phyloP scores from a whole-genome alignment of 352 stramenopile species.

The Plasmopara viticola region DNA sequence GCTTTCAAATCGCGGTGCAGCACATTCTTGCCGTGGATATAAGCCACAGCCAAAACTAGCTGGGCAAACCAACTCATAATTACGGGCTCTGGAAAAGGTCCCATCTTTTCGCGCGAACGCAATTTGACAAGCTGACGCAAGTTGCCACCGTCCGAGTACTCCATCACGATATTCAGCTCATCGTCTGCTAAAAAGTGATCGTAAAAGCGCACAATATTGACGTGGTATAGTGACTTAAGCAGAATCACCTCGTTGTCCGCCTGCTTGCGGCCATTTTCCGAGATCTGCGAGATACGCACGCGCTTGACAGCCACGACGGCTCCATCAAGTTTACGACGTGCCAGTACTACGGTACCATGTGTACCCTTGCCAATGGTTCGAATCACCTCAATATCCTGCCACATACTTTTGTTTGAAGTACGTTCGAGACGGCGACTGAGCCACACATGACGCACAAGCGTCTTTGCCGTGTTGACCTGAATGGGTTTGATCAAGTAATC shows the following conservation, averaged over 20 bases:
- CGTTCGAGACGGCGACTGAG: slow-evolving; percentile 64
- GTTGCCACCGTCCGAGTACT: slow-evolving; percentile 81
- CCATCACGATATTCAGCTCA: slow-evolving; percentile 88
- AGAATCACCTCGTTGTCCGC: slow-evolving; percentile 86
- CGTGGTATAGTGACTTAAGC: slow-evolving; percentile 85
- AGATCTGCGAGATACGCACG: slow-evolving; percentile 72
- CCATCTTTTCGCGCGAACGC: slow-evolving; percentile 69
- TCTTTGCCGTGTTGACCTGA: slow-evolving; percentile 87
- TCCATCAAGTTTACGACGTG: slow-evolving; percentile 65
- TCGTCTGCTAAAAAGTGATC: slow-evolving; percentile 83
- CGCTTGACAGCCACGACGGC: slow-evolving; percentile 82
- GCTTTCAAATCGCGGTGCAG: slow-evolving; percentile 85
- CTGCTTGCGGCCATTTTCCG: slow-evolving; percentile 78
- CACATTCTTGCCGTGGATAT: slow-evolving; percentile 88
- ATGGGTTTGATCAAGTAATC: slow-evolving; percentile 90
- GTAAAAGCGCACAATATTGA: slow-evolving; percentile 88
- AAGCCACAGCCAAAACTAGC: slow-evolving; percentile 74
- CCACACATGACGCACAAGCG: slow-evolving; percentile 84
- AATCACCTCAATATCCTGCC: slow-evolving; percentile 81
- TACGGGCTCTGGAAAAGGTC: slow-evolving; percentile 72
- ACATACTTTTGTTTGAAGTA: slow-evolving; percentile 66
- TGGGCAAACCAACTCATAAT: slow-evolving; percentile 88
- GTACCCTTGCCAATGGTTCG: slow-evolving; percentile 84
- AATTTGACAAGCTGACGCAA: slow-evolving; percentile 79
- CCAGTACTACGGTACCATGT: slow-evolving; percentile 79